phyloP scores from a whole-genome alignment of 495 filamentous ascomycete species.

The Talaromyces liani region DNA sequence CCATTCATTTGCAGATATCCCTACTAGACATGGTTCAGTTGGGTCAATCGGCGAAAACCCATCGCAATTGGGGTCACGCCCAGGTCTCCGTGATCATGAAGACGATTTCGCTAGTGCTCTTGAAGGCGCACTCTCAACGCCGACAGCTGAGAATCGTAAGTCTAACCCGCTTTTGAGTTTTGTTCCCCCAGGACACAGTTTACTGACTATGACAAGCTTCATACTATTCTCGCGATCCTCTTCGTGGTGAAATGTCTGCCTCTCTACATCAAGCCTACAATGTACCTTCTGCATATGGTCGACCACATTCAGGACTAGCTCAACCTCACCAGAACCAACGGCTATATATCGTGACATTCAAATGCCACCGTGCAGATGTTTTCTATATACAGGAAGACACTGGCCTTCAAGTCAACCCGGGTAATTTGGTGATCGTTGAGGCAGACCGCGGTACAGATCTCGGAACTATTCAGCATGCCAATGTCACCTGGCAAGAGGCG shows the following conservation, averaged over 20 bases:
- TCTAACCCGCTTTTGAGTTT: slow-evolving; percentile 21
- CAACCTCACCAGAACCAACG: slow-evolving; percentile 73
- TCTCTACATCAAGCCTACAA: slow-evolving; percentile 50
- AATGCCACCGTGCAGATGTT: slow-evolving; percentile 86
- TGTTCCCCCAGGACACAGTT: slow-evolving; percentile 20
- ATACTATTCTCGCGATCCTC: slow-evolving; percentile 39
- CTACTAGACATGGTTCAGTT: slow-evolving; percentile 61
- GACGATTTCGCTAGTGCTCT: slow-evolving; percentile 29
- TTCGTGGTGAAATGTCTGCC: slow-evolving; percentile 28
- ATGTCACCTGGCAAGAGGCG: slow-evolving; percentile 74
- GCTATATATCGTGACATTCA: slow-evolving; percentile 93
- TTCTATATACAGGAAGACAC: slow-evolving; percentile 96
- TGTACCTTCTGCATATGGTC: slow-evolving; percentile 38
- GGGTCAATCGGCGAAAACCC: slow-evolving; percentile 53
- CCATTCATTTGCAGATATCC: slow-evolving; percentile 93
- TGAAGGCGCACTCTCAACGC: slow-evolving; percentile 23
- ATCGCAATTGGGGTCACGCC: background rate
- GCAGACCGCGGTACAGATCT: slow-evolving; percentile 94
- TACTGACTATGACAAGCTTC: slow-evolving; percentile 37
- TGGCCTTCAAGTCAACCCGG: slow-evolving; percentile 78
- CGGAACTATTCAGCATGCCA: slow-evolving; percentile 81
- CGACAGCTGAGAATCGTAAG: slow-evolving; percentile 37
- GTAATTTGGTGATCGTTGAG: slow-evolving; percentile 94
- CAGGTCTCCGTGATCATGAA: slow-evolving; percentile 28
- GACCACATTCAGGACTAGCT: slow-evolving; percentile 52